Percentiles rank a stretch among this genome's conserved stretches.
phyloP scores from a whole-genome alignment of 352 stramenopile genomes.

The Phytophthora crassamura region DNA sequence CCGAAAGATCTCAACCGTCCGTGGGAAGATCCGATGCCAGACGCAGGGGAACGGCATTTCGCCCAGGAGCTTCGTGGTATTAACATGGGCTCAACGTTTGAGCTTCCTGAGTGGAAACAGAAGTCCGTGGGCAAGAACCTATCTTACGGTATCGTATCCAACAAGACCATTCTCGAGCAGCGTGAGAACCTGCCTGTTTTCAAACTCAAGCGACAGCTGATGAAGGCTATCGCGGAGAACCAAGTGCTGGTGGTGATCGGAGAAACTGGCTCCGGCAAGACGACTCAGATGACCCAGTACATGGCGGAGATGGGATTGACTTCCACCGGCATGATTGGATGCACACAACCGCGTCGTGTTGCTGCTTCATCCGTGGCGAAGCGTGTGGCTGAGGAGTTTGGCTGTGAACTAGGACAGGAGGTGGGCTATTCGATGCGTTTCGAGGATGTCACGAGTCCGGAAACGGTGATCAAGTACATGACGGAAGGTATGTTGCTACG shows the following conservation, averaged over 20 bases:
- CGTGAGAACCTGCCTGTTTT: slow-evolving; percentile 97
- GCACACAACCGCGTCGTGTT: slow-evolving; percentile 98
- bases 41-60: slow-evolving; percentile 97
- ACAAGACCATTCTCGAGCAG: slow-evolving; percentile 96
- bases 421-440: slow-evolving; percentile 95
- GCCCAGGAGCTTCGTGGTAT: slow-evolving; percentile 95
- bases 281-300: slow-evolving; percentile 99
- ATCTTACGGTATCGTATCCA: slow-evolving; percentile 97
- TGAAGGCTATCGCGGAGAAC: slow-evolving; percentile 95
- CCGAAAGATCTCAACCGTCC: slow-evolving; percentile 98
- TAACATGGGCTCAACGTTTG: slow-evolving; percentile 90
- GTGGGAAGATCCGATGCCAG: slow-evolving; percentile 99
- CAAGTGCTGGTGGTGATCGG: slow-evolving; percentile 99
- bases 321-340: slow-evolving; percentile 97
- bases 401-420: slow-evolving; percentile 92
- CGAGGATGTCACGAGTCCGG: slow-evolving; percentile 81
- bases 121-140: slow-evolving; percentile 97
- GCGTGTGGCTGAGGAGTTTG: slow-evolving; percentile 97
- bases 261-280: slow-evolving; percentile 99
- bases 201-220: slow-evolving; percentile 96
- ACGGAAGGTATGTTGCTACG: slow-evolving; percentile 99
- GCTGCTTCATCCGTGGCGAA: slow-evolving; percentile 98
- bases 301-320: slow-evolving; percentile 98
- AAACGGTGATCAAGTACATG: slow-evolving; percentile 99
- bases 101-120: slow-evolving; percentile 97